Percentiles rank a stretch among this genome's conserved stretches.
These are phyloP conservation scores for Yamadazyma diospyri DNA, from an alignment of 1,139 yeast genomes.

Conservation along the genomic window DNA sequence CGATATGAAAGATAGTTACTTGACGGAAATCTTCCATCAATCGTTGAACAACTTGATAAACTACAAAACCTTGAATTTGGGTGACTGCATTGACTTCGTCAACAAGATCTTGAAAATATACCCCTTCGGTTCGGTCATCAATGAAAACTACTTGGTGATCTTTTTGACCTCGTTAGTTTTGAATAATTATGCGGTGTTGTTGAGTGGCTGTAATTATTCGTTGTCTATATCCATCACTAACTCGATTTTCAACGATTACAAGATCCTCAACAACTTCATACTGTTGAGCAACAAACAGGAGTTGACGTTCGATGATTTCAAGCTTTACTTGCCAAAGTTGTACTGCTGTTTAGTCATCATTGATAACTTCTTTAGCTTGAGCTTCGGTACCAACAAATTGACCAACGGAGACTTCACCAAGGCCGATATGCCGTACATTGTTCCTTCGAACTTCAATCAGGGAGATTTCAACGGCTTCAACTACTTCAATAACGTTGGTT, in stretches of 20 bases:
- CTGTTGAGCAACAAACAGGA: constrained; percentile 17
- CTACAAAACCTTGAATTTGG: constrained; percentile 28
- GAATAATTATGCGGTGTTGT: constrained; percentile 52
- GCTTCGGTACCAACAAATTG: constrained; percentile 54
- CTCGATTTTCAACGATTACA: constrained; percentile 58
- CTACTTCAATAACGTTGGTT: constrained; percentile 15
- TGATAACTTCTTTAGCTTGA: constrained; percentile 53
- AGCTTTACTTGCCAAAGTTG: constrained; percentile 45
- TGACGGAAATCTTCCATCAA: constrained; percentile 49
- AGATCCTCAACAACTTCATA: constrained; percentile 40
- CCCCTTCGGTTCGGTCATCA: constrained; percentile 32
- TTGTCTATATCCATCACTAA: constrained; percentile 52
- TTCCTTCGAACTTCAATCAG: constrained; percentile 13
- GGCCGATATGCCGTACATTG: constrained; percentile 15
- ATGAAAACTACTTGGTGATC: constrained; percentile 30
- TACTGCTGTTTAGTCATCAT: constrained; percentile 47
- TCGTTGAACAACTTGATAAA: constrained; percentile 47
- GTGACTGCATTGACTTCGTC: constrained; percentile 34
- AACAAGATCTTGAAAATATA: constrained; percentile 42
- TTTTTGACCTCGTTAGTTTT: constrained; percentile 48
- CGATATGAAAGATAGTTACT: constrained; percentile 18
- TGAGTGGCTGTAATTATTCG: constrained; percentile 57
- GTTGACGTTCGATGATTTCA: constrained; percentile 32
- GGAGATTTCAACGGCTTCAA: constrained; percentile 13
- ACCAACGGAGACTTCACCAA: constrained; percentile 5